These are phyloP conservation scores for Epicoccum nigrum DNA, from an alignment of 2,329 filamentous ascomycete species.

Conservation along the genomic window DNA sequence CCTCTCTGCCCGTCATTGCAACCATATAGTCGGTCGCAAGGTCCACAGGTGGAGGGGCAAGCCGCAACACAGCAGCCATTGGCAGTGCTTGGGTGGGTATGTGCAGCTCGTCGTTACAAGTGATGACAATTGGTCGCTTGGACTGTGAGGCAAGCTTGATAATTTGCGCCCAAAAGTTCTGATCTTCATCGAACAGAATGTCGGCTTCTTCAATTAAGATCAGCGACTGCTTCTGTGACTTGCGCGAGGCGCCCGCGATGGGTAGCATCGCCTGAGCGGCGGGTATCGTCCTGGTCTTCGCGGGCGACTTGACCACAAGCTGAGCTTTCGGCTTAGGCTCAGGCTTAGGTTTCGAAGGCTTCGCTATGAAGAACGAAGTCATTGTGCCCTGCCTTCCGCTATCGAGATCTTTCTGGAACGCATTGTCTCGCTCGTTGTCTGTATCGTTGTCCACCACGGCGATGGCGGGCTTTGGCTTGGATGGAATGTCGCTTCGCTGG, in stretches of 20 bases:
- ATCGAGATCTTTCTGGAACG: slow-evolving; percentile 63
- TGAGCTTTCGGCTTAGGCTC: slow-evolving; percentile 25
- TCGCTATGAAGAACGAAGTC: slow-evolving; percentile 75
- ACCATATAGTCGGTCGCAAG: slow-evolving; percentile 81
- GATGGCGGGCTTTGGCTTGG: slow-evolving; percentile 33
- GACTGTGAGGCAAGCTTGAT: slow-evolving; percentile 79
- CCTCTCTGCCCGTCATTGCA: slow-evolving; percentile 84
- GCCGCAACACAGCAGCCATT: slow-evolving; percentile 84
- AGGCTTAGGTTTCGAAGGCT: slow-evolving; percentile 29
- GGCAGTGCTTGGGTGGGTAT: slow-evolving; percentile 75
- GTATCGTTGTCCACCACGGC: slow-evolving; percentile 37
- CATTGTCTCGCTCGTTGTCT: slow-evolving; percentile 50
- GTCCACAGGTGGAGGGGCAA: slow-evolving; percentile 68
- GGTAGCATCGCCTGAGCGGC: slow-evolving; percentile 32
- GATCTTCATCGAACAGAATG: slow-evolving; percentile 92
- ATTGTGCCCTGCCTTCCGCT: slow-evolving; percentile 78
- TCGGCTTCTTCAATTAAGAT: slow-evolving; percentile 95
- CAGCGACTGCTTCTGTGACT: slow-evolving; percentile 83
- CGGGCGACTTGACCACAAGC: slow-evolving; percentile 22
- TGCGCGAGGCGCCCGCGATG: slow-evolving; percentile 38
- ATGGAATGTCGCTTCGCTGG: slow-evolving; percentile 27
- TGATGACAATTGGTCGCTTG: slow-evolving; percentile 91
- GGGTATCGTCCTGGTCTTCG: slow-evolving; percentile 4
- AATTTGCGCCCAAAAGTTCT: slow-evolving; percentile 89
- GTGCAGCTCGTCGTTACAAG: slow-evolving; percentile 89